phyloP scores from a whole-genome alignment of 805 yeast species.

The Wickerhamiella galacta region DNA sequence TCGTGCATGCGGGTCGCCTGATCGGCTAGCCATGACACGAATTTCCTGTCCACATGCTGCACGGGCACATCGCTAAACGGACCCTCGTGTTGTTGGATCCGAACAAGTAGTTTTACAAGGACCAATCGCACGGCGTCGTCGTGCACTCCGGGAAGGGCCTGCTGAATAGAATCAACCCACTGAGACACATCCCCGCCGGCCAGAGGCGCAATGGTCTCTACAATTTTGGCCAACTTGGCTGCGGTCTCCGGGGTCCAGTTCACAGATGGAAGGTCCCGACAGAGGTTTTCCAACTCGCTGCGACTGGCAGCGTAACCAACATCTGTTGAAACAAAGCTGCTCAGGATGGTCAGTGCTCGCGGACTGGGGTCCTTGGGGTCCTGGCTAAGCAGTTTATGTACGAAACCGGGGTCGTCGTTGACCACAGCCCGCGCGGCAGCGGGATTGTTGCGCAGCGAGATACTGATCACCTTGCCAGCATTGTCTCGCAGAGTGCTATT shows the following conservation, averaged over 20 bases:
- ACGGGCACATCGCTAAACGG: neutral
- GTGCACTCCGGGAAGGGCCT: neutral
- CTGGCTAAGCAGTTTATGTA: neutral
- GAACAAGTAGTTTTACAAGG: neutral
- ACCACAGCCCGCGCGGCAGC: constrained; percentile 26
- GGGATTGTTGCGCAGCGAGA: constrained; percentile 60
- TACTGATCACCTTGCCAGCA: constrained; percentile 42
- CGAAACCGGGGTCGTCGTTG: constrained; percentile 3
- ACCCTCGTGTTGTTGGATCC: neutral
- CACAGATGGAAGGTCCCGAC: constrained; percentile 3
- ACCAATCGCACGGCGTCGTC: neutral
- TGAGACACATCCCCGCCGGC: neutral
- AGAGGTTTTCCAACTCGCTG: constrained; percentile 10
- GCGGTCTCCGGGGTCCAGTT: constrained; percentile 1
- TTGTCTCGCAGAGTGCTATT: constrained; percentile 33
- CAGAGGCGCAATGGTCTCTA: constrained; percentile 3
- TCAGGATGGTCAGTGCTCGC: constrained; percentile 10
- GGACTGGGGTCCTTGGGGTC: constrained; percentile 3
- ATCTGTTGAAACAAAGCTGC: constrained; percentile 5
- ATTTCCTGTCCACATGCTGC: neutral
- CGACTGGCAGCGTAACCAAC: constrained; percentile 15
- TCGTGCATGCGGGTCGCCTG: neutral
- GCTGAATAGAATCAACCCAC: neutral
- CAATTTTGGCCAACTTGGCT: constrained; percentile 2
- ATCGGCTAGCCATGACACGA: constrained; percentile 3